Evolutionary conservation across 2,329 filamentous ascomycete genomes (phyloP).

Genomic region (Aulographum hederae): DNA sequence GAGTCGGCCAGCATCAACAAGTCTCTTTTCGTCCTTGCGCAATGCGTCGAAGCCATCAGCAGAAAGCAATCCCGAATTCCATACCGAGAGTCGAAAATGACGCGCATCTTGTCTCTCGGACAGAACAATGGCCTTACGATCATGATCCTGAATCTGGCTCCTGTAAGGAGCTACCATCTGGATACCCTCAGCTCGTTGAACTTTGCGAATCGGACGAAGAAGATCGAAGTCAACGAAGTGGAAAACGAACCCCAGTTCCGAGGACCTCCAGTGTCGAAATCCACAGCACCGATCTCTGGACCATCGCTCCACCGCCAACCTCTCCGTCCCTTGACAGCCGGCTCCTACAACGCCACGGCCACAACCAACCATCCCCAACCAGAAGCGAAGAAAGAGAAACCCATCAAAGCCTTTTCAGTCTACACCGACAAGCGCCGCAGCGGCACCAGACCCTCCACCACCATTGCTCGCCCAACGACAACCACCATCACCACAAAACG

Average conservation of each 20-base stretch:
- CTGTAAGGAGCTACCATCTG: conserved; percentile 79
- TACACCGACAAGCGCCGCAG: conserved; percentile 50
- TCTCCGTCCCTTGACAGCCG: conserved; percentile 53
- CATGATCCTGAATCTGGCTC: conserved; percentile 91
- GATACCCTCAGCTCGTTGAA: conserved; percentile 89
- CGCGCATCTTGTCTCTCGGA: conserved; percentile 73
- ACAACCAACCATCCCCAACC: conserved; percentile 32
- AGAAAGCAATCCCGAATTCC: conserved; percentile 60
- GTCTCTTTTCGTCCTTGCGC: conserved; percentile 80
- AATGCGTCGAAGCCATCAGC: conserved; percentile 90
- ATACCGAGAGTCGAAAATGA: conserved; percentile 95
- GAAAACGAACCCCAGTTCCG: conserved; percentile 82
- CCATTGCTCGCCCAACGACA: conserved; percentile 8
- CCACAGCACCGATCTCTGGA: conserved; percentile 15
- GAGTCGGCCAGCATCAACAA: conserved; percentile 97
- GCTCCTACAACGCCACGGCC: conserved; percentile 51
- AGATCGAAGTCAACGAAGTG: conserved; percentile 87
- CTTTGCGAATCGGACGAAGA: conserved; percentile 87
- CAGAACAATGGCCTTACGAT: conserved; percentile 91
- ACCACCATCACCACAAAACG: conserved; percentile 25
- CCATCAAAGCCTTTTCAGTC: conserved; percentile 69
- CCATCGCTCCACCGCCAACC: conserved; percentile 47
- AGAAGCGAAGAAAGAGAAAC: conserved; percentile 42
- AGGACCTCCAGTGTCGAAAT: conserved; percentile 18
- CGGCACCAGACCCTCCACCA: not conserved